Evolutionary conservation across 1,284 basidiomycete species (phyloP), one percentile per base, ranked within the genome.

Genomic region (Cryptococcus sp.): DNA sequence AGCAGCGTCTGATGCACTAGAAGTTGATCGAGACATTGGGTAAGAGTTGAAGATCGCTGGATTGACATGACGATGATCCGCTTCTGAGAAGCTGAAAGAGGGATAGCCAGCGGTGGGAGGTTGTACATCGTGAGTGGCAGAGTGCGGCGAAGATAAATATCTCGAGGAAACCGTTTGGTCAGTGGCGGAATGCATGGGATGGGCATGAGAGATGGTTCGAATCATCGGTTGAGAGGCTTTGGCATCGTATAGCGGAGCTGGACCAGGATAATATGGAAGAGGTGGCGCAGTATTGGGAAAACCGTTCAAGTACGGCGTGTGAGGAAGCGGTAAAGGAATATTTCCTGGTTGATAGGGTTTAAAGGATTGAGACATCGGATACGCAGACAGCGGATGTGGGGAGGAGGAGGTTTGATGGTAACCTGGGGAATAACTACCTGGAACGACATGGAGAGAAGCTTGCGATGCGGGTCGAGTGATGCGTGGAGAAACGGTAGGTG

Each of bases 1-100:
- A 4, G 43, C 53, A 2, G 56, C 43, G 30, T 67, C 64, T 53
- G 58, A 61, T 2, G 62, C 64, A 3, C 66, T 66, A 6, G 70
- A 72, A 7, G 63, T 66, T 5, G 70, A 72, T 31, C 70, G 59
- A 7, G 70, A 70, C 70, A 72, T 71, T 37, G 67, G 52, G 55
- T 68, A 61, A 35, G 53, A 46, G 51, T 61, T 62, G 58, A 68
- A 64, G 34, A 70, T 36, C 3, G 62, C 57, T 5, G 65, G 64
- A 52, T 68, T 64, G 54, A 67, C 61, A 51, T 65, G 62, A 30
- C 61, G 57, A n/a, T 62, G 47, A 6, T 62, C 59, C 38, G 44
- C 36, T 7, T 55, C 44, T n/a, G 58, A 45, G 44, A 65, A 48
- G 35, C 33, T 61, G 52, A 63, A 62, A 2, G 60, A 57, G 11